Conservation (phyloP, 805 yeast genomes). For the Teunomyces panamensis region DNA sequence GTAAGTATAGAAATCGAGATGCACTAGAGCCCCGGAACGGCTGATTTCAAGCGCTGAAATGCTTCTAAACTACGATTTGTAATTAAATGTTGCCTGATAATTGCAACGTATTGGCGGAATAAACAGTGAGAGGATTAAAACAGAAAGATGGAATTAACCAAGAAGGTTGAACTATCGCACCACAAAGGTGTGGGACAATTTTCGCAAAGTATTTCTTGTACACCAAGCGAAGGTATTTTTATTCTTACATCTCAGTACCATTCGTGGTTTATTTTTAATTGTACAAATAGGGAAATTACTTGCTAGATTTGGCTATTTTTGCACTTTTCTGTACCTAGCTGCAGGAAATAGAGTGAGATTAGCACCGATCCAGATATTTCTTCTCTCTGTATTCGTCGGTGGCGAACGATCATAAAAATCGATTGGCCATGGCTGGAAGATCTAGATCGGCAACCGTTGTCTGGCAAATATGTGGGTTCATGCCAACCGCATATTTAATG, state of each 20-base stretch:
- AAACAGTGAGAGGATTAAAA: no score
- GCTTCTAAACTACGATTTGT: neutral
- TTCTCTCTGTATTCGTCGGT: neutral
- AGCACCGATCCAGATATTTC: neutral
- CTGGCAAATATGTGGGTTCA: no score
- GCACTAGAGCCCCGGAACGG: neutral
- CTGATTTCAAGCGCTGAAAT: neutral
- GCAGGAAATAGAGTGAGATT: neutral
- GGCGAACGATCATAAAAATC: neutral
- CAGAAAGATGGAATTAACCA: no score
- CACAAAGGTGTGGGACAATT: no score
- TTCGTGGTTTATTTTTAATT: neutral
- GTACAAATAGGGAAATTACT: neutral
- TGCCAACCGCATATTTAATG: no score
- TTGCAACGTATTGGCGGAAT: no score
- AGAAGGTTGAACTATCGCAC: no score
- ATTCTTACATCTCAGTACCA: neutral
- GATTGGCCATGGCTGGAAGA: neutral
- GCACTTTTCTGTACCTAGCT: neutral
- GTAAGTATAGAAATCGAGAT: neutral
- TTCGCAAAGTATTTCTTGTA: no score
- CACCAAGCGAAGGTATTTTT: neutral
- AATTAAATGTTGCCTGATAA: no score
- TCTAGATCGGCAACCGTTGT: no score
- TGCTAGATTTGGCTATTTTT: neutral